Percentiles rank a stretch among this genome's conserved stretches.
Evolutionary conservation across 2,329 filamentous ascomycete species (phyloP).

Genomic region (Sporothrix inflata): DNA sequence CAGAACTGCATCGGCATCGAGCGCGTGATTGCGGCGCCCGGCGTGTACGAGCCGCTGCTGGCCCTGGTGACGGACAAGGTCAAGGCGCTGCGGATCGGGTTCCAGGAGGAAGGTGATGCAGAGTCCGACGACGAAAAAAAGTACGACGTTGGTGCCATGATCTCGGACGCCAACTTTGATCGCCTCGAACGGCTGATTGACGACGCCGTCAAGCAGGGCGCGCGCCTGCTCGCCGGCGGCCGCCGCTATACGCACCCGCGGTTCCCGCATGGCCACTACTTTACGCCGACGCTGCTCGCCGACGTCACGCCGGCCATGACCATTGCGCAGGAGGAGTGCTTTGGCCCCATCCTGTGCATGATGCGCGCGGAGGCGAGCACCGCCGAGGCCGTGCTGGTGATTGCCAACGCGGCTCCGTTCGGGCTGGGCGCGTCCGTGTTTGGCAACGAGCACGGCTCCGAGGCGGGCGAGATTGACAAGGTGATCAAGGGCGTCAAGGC

Average conservation of each 20-base stretch:
- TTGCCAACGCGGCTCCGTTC: slow-evolving; percentile 84
- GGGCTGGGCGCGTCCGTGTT: slow-evolving; percentile 90
- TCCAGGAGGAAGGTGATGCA: slow-evolving; percentile 38
- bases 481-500: slow-evolving; percentile 72
- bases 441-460: slow-evolving; percentile 62
- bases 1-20: slow-evolving; percentile 99
- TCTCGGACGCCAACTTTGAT: slow-evolving; percentile 76
- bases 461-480: slow-evolving; percentile 55
- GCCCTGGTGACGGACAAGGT: slow-evolving; percentile 73
- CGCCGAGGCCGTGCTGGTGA: slow-evolving; percentile 65
- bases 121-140: slow-evolving; percentile 37
- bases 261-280: slow-evolving; percentile 84
- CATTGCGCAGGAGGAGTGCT: slow-evolving; percentile 89
- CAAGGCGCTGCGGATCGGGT: slow-evolving; percentile 73
- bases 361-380: slow-evolving; percentile 71
- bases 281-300: slow-evolving; percentile 85
- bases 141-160: slow-evolving; percentile 86
- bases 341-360: slow-evolving; percentile 85
- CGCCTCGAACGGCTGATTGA: slow-evolving; percentile 75
- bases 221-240: slow-evolving; percentile 80
- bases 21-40: slow-evolving; percentile 79
- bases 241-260: slow-evolving; percentile 70
- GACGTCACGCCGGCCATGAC: slow-evolving; percentile 84
- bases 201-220: slow-evolving; percentile 78
- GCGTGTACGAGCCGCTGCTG: slow-evolving; percentile 75